Base-by-base conservation (phyloP, 2,329 filamentous ascomycete species). In the Lecanicillium sp. region DNA sequence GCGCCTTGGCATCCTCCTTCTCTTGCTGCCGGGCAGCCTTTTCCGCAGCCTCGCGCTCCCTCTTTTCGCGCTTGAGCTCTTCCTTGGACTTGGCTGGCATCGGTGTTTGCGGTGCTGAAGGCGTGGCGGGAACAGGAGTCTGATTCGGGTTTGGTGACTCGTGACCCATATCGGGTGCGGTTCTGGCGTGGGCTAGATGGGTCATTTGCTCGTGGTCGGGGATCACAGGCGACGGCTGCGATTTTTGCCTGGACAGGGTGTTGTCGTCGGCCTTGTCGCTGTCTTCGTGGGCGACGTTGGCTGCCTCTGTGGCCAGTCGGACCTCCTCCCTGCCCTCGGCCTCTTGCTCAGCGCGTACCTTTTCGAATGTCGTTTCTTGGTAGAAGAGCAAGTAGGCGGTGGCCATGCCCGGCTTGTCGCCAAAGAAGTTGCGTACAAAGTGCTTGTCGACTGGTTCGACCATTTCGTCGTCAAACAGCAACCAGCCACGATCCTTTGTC, bases 381-480 rank as follows among this genome's bases (percentile, higher is more conserved):
- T 98, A 98, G 66, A 98, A 98, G 9, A 98, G 73, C 14, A 98
- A 90, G 60, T 98, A 98, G 24, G 93, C 93, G 58, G 90, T 96
- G 9, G 93, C 93, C 65, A 94, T 81, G 3, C 89, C 90, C 0
- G 86, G 84, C 60, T 87, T 89, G 62, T 96, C 93, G 14, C 93
- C 93, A 59, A 98, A 98, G 68, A 98, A 98, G 64, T 95, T 96
- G 55, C 86, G 81, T 30, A 98, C 93, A 61, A 94, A 98, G 62
- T 87, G 84, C 67, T 96, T 96, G 65, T 96, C 90, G 5, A 98
- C 93, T 0, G 93, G 93, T 64, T 98, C 93, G 4, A 98, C 93
- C 81, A 97, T 90, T 68, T 98, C 93, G 60, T 98, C 93, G 58
- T 98, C 93, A 58, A 98, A 98, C 5, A 98, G 71, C 35, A 98